Evolutionary conservation across 2,329 filamentous ascomycete species (phyloP).

Genomic region (Microdochium trichocladiopsis): DNA sequence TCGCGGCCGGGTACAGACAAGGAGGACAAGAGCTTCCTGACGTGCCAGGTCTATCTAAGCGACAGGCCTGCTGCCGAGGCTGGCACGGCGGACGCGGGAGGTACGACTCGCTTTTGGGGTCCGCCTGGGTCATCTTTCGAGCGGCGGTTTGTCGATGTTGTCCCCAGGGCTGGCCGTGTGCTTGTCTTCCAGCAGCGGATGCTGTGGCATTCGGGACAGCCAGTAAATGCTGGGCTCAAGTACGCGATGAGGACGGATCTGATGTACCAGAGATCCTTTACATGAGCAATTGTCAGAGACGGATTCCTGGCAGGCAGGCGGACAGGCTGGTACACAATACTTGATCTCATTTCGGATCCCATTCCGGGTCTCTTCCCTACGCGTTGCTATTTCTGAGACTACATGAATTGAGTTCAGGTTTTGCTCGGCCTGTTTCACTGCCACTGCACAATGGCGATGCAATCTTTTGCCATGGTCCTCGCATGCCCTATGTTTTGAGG

Average conservation of each 20-base stretch:
- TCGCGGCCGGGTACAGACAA: slow-evolving; percentile 6
- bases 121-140: slow-evolving; percentile 1
- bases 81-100: slow-evolving; percentile 6
- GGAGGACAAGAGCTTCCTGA: slow-evolving; percentile 20
- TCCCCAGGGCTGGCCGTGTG: slow-evolving; percentile 19
- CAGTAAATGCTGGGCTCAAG: slow-evolving; percentile 20
- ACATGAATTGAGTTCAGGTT: too few species aligned
- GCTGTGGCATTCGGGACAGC: slow-evolving; percentile 22
- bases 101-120: slow-evolving; percentile 11
- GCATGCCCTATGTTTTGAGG: too few species aligned
- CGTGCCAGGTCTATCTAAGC: slow-evolving; percentile 20
- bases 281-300: background rate
- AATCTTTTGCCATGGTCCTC: too few species aligned
- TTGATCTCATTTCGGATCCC: too few species aligned
- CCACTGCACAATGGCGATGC: too few species aligned
- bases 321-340: too few species aligned
- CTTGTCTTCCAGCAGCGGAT: slow-evolving; percentile 23
- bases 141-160: slow-evolving; percentile 16
- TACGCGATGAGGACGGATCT: slow-evolving; percentile 21
- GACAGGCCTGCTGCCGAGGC: slow-evolving; percentile 8
- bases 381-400: too few species aligned
- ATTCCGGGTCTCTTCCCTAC: too few species aligned
- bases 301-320: too few species aligned
- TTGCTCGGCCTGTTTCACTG: too few species aligned
- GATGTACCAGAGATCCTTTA: slow-evolving; percentile 16